A percentile compares a stretch with the other conserved stretches of the same genome.
Conservation (phyloP, 1,284 basidiomycete genomes). For the Ustilago lituana region DNA sequence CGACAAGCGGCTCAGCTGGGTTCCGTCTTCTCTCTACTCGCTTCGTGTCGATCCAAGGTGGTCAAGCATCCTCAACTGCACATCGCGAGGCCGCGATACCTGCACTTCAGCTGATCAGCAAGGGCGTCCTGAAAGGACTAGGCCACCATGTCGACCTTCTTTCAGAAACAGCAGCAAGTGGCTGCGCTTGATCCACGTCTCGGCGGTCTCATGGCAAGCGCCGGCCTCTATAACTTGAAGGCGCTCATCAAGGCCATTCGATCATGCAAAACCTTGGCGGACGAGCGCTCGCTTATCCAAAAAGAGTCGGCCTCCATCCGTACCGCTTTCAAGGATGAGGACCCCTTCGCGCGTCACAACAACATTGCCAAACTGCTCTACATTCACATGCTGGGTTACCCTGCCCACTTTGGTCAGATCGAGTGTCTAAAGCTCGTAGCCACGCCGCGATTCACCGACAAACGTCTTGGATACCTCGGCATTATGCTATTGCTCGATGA, state of each 20-base stretch:
- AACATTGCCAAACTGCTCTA: conserved; percentile 98
- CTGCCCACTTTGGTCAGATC: conserved; percentile 99
- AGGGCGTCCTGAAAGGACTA: background rate
- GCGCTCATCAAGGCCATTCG: conserved; percentile 69
- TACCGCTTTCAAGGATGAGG: conserved; percentile 95
- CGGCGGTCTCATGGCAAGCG: conserved; percentile 64
- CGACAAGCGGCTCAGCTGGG: too few species aligned
- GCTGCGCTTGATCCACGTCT: conserved; percentile 66
- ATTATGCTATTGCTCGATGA: conserved; percentile 98
- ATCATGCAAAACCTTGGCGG: conserved; percentile 86
- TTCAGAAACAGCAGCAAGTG: conserved; percentile 67
- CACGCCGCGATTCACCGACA: conserved; percentile 95
- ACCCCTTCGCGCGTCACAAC: conserved; percentile 83
- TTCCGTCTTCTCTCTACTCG: background rate
- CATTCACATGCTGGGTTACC: conserved; percentile 99
- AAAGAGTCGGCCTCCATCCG: conserved; percentile 98
- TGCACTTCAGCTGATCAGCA: too few species aligned
- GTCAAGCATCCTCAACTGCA: too few species aligned
- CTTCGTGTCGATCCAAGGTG: background rate
- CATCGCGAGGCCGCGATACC: too few species aligned
- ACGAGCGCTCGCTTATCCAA: conserved; percentile 96
- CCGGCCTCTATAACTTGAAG: conserved; percentile 67
- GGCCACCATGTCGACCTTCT: conserved; percentile 64
- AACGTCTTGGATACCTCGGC: conserved; percentile 93
- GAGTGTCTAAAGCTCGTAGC: conserved; percentile 99